Evolutionary conservation across 257 asterid genomes (phyloP), one percentile per base, ranked within the genome.

Genomic region (Solanum tarapatanum): DNA sequence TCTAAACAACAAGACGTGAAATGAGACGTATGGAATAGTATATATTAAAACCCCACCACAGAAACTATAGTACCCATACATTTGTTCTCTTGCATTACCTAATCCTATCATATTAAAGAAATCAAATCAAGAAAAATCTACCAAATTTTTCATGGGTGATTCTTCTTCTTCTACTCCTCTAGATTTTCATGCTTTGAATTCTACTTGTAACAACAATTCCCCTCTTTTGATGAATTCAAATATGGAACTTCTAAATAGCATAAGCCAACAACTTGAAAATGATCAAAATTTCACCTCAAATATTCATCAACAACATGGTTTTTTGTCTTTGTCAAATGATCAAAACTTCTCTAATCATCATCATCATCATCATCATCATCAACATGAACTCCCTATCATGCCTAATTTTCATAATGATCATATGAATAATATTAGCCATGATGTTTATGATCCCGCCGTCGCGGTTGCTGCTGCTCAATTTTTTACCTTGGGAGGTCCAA

Each of bases 401-500:
- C 21, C 91, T 89, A 73, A 73, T 73, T 93, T 91, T 86, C 83
- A 60, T 7, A 86, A 87, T 64, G 92, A 91, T 43, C 30, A n/a
- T 80, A 86, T 75, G 37, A 88, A 90, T 17, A 39, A 89, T 17
- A 39, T 92, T 70, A 5, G 58, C 30, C 24, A 82, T 69, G 84
- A 87, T 39, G 84, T 62, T 13, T 84, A 70, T 33, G n/a, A 21
- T 72, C 89, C 85, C n/a, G 19, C 84, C n/a, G 62, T 84, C 6
- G 62, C 87, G 30, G 94, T 91, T 69, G 91, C 94, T 3, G 87
- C 87, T 41, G 69, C 93, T 80, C 94, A 89, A 48, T 90, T 90
- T 88, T 92, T 91, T 76, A 88, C 97, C 0, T 89, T 91, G 75
- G 84, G 64, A 14, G 90, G 62, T 45, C 79, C 82, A 55, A 91